Conservation (phyloP, 164 flowering plant genomes). For the Stephania japonica region DNA sequence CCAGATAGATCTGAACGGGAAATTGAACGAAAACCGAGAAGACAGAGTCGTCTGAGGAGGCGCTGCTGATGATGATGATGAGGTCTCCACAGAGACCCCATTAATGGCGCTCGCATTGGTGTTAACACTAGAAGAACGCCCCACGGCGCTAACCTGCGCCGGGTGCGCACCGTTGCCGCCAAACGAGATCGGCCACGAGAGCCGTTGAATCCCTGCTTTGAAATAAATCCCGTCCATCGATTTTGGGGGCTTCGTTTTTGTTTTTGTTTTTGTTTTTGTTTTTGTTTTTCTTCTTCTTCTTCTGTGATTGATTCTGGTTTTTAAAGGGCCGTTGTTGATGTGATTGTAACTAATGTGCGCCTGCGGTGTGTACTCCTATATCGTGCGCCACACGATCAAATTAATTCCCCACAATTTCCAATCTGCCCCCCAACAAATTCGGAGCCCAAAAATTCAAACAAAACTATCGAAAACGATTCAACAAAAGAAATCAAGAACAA, state of each 20-base stretch:
- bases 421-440: not conserved
- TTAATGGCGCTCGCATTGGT: not conserved
- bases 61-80: constrained; percentile 9
- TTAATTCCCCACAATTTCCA: not conserved
- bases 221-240: constrained; percentile 57
- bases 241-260: not conserved
- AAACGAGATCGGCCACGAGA: constrained; percentile 30
- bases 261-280: not conserved
- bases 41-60: constrained; percentile 18
- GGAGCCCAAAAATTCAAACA: not conserved
- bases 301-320: not conserved
- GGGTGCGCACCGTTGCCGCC: constrained; percentile 20
- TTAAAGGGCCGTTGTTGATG: not conserved
- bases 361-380: not conserved
- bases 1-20: constrained; percentile 59
- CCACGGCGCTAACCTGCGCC: constrained; percentile 34
- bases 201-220: constrained; percentile 40
- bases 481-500: not conserved
- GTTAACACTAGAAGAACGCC: constrained; percentile 10
- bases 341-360: constrained; percentile 3
- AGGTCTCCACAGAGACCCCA: constrained; percentile 24
- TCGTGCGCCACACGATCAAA: constrained; percentile 10
- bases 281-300: not conserved
- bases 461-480: not conserved
- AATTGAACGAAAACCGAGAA: constrained; percentile 42